A percentile compares a stretch with the other conserved stretches of the same genome.
phyloP scores from a whole-genome alignment of 2,329 filamentous ascomycete genomes.

The Alternaria postmessia region DNA sequence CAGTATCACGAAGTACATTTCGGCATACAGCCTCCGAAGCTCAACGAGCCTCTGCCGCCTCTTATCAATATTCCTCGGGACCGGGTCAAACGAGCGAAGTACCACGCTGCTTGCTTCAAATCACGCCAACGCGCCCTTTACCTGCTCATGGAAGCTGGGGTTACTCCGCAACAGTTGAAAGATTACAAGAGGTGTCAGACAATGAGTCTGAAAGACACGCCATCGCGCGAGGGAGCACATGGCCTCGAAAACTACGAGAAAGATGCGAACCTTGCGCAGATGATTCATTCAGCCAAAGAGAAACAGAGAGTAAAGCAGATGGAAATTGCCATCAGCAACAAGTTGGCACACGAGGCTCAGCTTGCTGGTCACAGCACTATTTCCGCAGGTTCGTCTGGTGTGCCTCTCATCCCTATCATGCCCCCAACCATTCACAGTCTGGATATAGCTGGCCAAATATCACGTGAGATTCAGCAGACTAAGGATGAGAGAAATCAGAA shows the following conservation, averaged over 20 bases:
- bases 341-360: slow-evolving; percentile 36
- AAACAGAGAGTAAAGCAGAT: slow-evolving; percentile 30
- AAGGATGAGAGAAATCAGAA: slow-evolving; percentile 7
- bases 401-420: slow-evolving; percentile 39
- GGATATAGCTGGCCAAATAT: slow-evolving; percentile 16
- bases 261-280: slow-evolving; percentile 33
- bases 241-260: slow-evolving; percentile 40
- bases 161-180: slow-evolving; percentile 37
- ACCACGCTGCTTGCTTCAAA: slow-evolving; percentile 44
- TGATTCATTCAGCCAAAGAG: slow-evolving; percentile 22
- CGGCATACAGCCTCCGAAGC: slow-evolving; percentile 39
- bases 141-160: slow-evolving; percentile 42
- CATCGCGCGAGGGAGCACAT: slow-evolving; percentile 18
- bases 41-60: slow-evolving; percentile 33
- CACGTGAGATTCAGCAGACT: slow-evolving; percentile 14
- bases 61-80: slow-evolving; percentile 45
- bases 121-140: slow-evolving; percentile 42
- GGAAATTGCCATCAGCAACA: slow-evolving; percentile 39
- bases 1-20: slow-evolving; percentile 45
- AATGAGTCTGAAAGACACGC: slow-evolving; percentile 32
- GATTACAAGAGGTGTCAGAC: slow-evolving; percentile 39
- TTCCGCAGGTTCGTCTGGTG: slow-evolving; percentile 18
- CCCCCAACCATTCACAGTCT: slow-evolving; percentile 14
- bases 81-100: slow-evolving; percentile 26
- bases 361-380: slow-evolving; percentile 20